Percentiles rank a stretch among this genome's conserved stretches.
These are phyloP conservation scores for Kernera saxatilis DNA, from an alignment of 345 rosid species.

Conservation along the genomic window DNA sequence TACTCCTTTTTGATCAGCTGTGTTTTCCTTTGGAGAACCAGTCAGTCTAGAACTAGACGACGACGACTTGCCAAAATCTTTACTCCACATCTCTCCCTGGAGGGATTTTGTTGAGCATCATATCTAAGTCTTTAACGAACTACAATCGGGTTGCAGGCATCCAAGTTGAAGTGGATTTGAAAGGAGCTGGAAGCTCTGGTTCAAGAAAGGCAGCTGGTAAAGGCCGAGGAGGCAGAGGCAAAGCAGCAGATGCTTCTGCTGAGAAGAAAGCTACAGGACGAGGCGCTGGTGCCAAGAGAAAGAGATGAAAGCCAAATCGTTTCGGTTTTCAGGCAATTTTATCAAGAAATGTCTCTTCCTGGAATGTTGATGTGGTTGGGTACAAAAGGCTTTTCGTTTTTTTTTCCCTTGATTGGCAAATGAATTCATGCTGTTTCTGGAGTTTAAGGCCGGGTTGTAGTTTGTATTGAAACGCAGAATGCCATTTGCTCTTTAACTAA, in stretches of 20 bases:
- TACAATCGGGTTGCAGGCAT: slow-evolving; percentile 38
- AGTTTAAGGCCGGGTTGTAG: background rate
- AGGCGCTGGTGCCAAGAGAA: slow-evolving; percentile 63
- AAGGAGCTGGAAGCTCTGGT: slow-evolving; percentile 45
- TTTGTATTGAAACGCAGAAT: background rate
- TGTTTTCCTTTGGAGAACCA: background rate
- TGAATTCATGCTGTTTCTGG: background rate
- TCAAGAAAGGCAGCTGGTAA: slow-evolving; percentile 41
- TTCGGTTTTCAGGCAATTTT: background rate
- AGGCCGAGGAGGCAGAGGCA: slow-evolving; percentile 37
- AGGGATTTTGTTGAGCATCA: background rate
- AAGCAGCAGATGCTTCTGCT: slow-evolving; percentile 39
- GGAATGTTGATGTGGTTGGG: background rate
- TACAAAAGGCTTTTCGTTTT: background rate
- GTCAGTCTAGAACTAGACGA: background rate
- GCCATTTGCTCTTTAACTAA: background rate
- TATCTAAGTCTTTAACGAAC: background rate
- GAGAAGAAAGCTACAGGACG: slow-evolving; percentile 62
- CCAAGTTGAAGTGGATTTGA: slow-evolving; percentile 72
- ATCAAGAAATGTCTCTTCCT: background rate
- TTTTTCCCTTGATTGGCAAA: background rate
- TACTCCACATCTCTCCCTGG: background rate
- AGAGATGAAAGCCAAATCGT: slow-evolving; percentile 37
- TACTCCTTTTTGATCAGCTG: background rate
- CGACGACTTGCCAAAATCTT: background rate